A percentile compares a stretch with the other conserved stretches of the same genome.
These are phyloP conservation scores for Ophiocordyceps robertsii DNA, from an alignment of 2,329 filamentous ascomycete genomes.

Conservation along the genomic window DNA sequence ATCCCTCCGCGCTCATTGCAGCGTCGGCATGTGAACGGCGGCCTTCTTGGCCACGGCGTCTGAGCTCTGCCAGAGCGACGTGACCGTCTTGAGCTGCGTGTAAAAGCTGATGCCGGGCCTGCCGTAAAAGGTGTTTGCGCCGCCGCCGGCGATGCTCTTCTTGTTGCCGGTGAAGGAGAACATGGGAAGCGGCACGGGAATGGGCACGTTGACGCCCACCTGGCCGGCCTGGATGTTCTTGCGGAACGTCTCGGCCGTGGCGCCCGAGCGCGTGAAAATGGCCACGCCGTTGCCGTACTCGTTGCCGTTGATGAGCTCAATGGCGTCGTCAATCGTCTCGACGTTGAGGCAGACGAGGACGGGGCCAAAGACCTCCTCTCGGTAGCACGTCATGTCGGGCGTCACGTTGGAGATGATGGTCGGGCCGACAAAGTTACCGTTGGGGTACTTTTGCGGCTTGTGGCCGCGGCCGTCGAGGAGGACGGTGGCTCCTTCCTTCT, in stretches of 20 bases:
- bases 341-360: slow-evolving; percentile 73
- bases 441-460: slow-evolving; percentile 64
- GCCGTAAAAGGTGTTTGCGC: slow-evolving; percentile 90
- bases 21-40: slow-evolving; percentile 71
- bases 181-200: slow-evolving; percentile 58
- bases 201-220: slow-evolving; percentile 75
- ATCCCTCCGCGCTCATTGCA: slow-evolving; percentile 11
- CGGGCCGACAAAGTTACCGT: slow-evolving; percentile 75
- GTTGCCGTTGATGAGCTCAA: slow-evolving; percentile 71
- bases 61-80: slow-evolving; percentile 73
- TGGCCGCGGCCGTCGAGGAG: slow-evolving; percentile 68
- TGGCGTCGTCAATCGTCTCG: slow-evolving; percentile 64
- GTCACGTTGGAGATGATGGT: slow-evolving; percentile 76
- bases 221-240: slow-evolving; percentile 73
- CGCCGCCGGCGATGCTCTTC: slow-evolving; percentile 83
- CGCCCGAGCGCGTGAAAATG: slow-evolving; percentile 69
- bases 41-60: slow-evolving; percentile 80
- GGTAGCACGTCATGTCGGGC: slow-evolving; percentile 71
- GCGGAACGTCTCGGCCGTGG: slow-evolving; percentile 67
- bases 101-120: slow-evolving; percentile 88
- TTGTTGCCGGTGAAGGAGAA: slow-evolving; percentile 69
- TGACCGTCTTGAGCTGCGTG: slow-evolving; percentile 96
- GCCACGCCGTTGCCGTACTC: slow-evolving; percentile 80
- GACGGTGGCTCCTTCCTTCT: slow-evolving; percentile 69
- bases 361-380: slow-evolving; percentile 74